Base-by-base conservation (phyloP, 2,329 filamentous ascomycete species). In the Clonostachys byssicola region DNA sequence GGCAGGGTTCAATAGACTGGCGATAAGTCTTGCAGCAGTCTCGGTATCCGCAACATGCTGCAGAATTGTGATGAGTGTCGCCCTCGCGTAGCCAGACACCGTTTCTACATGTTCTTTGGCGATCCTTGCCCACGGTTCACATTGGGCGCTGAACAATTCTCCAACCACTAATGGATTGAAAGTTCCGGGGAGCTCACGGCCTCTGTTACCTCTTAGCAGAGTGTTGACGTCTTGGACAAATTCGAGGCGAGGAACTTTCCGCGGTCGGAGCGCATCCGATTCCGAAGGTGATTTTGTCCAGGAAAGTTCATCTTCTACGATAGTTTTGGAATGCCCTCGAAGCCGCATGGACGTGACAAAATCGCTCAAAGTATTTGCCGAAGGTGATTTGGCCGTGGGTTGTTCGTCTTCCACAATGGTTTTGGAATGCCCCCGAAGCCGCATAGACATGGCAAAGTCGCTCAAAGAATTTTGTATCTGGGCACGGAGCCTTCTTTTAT, bases 91-190 rank as follows among this genome's bases (percentile, higher is more conserved):
- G 8, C 77, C 56, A 52, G 77, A 17, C 4, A 57, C 48, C 2
- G 30, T 41, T 2, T 49, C 45, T 0, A 60, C 44, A 36, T 56
- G 51, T 1, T 13, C 8, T 13, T 39, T 58, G 1, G 74, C 77
- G 23, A 80, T 68, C 0, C 47, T 33, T 40, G 70, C 59, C 84
- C 81, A 88, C 0, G 73, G 74, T 7, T 53, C 47, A 1, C 74
- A 81, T 48, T 87, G 81, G 42, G 83, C 73, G 17, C 64, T 64
- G 56, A 88, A 88, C 0, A 88, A 58, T 18, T 85, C 75, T 0
- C 67, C 65, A 1, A 87, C 71, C 10, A 86, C 64, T 46, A 80
- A 57, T 0, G 82, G 75, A 49, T 83, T 83, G 59, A 81, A 85
- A 0, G 69, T 79, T 0, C 83, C 80, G 0, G 80, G 78, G 0